phyloP scores from a whole-genome alignment of 225 moss, liverwort and hornwort genomes.

The Ulota crispa region DNA sequence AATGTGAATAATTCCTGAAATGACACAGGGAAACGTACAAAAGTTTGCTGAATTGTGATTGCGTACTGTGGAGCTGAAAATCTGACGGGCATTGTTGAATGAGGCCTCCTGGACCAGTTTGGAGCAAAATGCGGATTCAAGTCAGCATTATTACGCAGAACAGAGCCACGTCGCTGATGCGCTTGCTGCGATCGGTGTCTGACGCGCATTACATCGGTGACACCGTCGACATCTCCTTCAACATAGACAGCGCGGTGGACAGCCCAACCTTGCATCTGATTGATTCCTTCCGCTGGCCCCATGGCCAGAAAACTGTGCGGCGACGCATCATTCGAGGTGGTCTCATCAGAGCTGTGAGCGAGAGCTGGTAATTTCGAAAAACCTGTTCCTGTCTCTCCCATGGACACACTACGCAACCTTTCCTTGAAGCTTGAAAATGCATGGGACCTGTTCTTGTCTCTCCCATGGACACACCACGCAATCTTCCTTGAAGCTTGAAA shows the following conservation, averaged over 20 bases:
- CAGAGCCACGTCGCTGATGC: slow-evolving; percentile 39
- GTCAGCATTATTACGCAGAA: slow-evolving; percentile 64
- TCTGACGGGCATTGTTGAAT: neutral
- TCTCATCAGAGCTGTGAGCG: slow-evolving; percentile 66
- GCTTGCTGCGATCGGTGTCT: slow-evolving; percentile 53
- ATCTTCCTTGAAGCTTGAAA: neutral
- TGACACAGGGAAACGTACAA: too few species aligned
- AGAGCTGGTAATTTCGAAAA: slow-evolving; percentile 53
- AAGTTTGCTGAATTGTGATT: too few species aligned
- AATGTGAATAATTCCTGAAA: too few species aligned
- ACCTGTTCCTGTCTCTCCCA: neutral
- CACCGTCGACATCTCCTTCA: slow-evolving; percentile 58
- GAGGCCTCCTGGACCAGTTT: slow-evolving; percentile 31
- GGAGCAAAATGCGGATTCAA: slow-evolving; percentile 62
- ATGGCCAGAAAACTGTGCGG: slow-evolving; percentile 51
- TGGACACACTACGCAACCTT: too few species aligned
- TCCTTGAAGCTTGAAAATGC: neutral
- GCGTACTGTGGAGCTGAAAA: neutral
- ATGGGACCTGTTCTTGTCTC: too few species aligned
- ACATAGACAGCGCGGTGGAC: slow-evolving; percentile 61
- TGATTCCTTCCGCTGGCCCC: slow-evolving; percentile 49
- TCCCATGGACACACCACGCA: too few species aligned
- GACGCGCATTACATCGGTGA: slow-evolving; percentile 58
- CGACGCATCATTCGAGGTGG: slow-evolving; percentile 65
- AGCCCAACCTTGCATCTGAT: slow-evolving; percentile 40